These are phyloP conservation scores for Colletotrichum graminicola DNA, from an alignment of 2,329 filamentous ascomycete genomes.

Conservation along the genomic window DNA sequence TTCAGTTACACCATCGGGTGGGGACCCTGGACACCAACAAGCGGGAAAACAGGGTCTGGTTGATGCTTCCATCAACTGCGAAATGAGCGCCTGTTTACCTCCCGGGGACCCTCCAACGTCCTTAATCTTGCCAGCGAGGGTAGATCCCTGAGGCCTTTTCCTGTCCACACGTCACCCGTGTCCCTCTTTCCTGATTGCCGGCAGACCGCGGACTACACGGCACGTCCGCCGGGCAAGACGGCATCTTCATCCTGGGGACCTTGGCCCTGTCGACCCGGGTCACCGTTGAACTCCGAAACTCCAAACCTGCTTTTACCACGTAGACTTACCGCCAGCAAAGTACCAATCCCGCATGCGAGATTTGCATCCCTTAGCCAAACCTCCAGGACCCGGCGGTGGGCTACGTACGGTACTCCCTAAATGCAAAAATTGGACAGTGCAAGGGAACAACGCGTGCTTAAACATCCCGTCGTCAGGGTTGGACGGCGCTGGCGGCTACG, in stretches of 20 bases:
- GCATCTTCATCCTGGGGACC: conserved; percentile 20
- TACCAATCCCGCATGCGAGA: conserved; percentile 3
- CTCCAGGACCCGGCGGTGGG: conserved; percentile 2
- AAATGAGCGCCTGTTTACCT: conserved; percentile 32
- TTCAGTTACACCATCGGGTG: not conserved
- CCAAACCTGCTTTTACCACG: conserved; percentile 4
- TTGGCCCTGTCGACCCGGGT: not conserved
- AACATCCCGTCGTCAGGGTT: not conserved
- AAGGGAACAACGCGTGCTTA: not conserved
- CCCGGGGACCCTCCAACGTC: conserved; percentile 20
- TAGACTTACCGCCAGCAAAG: conserved; percentile 6
- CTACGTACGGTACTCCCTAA: not conserved
- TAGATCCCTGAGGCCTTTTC: conserved; percentile 26
- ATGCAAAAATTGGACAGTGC: not conserved
- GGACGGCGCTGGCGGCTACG: not conserved
- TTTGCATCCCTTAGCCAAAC: conserved; percentile 10
- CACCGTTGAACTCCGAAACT: conserved; percentile 2
- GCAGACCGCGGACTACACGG: conserved; percentile 28
- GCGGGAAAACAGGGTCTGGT: conserved; percentile 1
- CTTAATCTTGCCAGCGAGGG: conserved; percentile 32
- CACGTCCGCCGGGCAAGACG: conserved; percentile 36
- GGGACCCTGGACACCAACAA: conserved; percentile 10
- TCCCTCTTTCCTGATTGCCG: conserved; percentile 26
- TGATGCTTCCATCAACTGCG: conserved; percentile 10
- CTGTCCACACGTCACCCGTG: not conserved